Evolutionary conservation across 2,329 filamentous ascomycete species (phyloP).

Genomic region (Xylariomycetidae sp.): DNA sequence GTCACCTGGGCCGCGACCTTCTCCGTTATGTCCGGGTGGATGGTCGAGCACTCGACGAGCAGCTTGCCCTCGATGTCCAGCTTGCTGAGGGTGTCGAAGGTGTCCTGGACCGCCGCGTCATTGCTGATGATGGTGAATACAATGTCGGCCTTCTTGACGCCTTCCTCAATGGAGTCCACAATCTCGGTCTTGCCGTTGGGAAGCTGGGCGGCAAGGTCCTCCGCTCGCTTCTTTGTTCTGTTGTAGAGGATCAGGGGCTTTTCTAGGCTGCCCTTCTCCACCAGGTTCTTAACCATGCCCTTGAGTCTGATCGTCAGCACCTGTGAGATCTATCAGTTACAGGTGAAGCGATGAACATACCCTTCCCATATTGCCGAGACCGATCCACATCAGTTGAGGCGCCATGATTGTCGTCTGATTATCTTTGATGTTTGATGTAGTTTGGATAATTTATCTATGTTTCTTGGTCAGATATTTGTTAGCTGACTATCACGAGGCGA

Average conservation of each 20-base stretch:
- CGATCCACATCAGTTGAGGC: slow-evolving; percentile 68
- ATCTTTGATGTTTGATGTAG: not conserved
- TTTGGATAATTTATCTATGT: too few relatives aligned
- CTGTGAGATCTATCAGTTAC: slow-evolving; percentile 2
- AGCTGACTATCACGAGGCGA: too few relatives aligned
- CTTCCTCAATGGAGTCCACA: slow-evolving; percentile 59
- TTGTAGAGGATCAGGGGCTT: slow-evolving; percentile 77
- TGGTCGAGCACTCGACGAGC: slow-evolving; percentile 82
- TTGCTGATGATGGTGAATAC: slow-evolving; percentile 80
- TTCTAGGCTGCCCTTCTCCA: slow-evolving; percentile 68
- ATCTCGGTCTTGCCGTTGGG: slow-evolving; percentile 59
- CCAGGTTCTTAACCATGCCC: slow-evolving; percentile 83
- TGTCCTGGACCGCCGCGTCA: slow-evolving; percentile 65
- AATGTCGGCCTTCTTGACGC: slow-evolving; percentile 65
- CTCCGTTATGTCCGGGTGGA: slow-evolving; percentile 78
- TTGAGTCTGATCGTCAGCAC: slow-evolving; percentile 31
- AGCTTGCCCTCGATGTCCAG: slow-evolving; percentile 63
- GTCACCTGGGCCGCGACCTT: slow-evolving; percentile 54
- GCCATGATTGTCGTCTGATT: slow-evolving; percentile 50
- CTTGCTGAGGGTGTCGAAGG: slow-evolving; percentile 54
- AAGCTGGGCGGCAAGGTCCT: slow-evolving; percentile 58
- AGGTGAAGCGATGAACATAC: slow-evolving; percentile 40
- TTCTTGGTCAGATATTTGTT: too few relatives aligned
- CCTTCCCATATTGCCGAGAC: slow-evolving; percentile 83
- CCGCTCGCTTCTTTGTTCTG: slow-evolving; percentile 63